phyloP scores from a whole-genome alignment of 805 yeast genomes.

The Kluyveromyces aestuarii region DNA sequence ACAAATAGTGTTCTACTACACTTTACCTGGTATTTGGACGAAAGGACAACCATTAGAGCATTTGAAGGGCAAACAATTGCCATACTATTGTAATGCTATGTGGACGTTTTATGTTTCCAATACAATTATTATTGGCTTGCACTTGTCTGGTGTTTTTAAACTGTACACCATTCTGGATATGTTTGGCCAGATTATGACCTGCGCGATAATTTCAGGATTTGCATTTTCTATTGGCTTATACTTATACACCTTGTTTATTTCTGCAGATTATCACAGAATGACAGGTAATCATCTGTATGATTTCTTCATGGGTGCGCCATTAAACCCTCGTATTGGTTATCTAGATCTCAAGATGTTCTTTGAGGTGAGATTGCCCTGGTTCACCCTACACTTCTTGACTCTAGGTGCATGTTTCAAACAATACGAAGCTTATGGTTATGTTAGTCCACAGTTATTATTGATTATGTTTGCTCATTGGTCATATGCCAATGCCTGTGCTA shows the following conservation, averaged over 20 bases:
- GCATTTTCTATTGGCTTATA: slow-evolving; percentile 60
- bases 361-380: slow-evolving; percentile 97
- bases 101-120: slow-evolving; percentile 70
- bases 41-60: slow-evolving; percentile 90
- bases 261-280: slow-evolving; percentile 80
- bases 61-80: slow-evolving; percentile 68
- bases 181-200: slow-evolving; percentile 89
- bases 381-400: slow-evolving; percentile 69
- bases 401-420: slow-evolving; percentile 71
- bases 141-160: slow-evolving; percentile 65
- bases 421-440: slow-evolving; percentile 70
- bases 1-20: slow-evolving; percentile 69
- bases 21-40: slow-evolving; percentile 89
- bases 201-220: slow-evolving; percentile 76
- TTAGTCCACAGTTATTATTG: slow-evolving; percentile 65
- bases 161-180: slow-evolving; percentile 67
- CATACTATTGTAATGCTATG: slow-evolving; percentile 90
- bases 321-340: slow-evolving; percentile 90
- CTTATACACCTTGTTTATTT: slow-evolving; percentile 50
- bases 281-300: slow-evolving; percentile 88
- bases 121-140: slow-evolving; percentile 49
- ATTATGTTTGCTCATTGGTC: slow-evolving; percentile 82
- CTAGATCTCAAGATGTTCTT: slow-evolving; percentile 94
- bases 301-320: slow-evolving; percentile 94
- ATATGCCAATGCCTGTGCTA: slow-evolving; percentile 93